Conservation (phyloP, 192 early-diverging fungal genomes). For the Podila verticillata region DNA sequence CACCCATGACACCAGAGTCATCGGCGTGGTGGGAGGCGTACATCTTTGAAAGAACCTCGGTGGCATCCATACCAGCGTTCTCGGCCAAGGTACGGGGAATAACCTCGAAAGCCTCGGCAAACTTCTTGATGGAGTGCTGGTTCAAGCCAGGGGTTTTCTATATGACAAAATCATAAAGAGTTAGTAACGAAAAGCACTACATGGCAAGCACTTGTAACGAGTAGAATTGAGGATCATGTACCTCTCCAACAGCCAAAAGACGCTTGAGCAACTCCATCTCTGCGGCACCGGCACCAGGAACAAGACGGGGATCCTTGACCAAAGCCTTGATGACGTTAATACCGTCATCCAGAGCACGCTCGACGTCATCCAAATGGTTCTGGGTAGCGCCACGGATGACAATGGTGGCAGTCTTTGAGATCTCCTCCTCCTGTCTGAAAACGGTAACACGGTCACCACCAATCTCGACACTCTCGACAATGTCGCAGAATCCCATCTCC, state of each 20-base stretch:
- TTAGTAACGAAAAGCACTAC: neutral
- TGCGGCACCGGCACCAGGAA: constrained; percentile 93
- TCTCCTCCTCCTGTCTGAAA: constrained; percentile 94
- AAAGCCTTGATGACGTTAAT: constrained; percentile 96
- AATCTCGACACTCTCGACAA: constrained; percentile 96
- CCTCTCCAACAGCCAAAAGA: constrained; percentile 81
- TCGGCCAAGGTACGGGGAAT: constrained; percentile 94
- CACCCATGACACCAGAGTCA: constrained; percentile 67
- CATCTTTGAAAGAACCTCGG: constrained; percentile 90
- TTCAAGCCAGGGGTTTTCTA: constrained; percentile 91
- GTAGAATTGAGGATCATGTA: constrained; percentile 8
- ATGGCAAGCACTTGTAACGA: neutral
- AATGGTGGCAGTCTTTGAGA: constrained; percentile 91
- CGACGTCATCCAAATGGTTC: constrained; percentile 96
- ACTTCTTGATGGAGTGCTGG: constrained; percentile 97
- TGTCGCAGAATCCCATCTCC: constrained; percentile 98
- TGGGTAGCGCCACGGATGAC: constrained; percentile 95
- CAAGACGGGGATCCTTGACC: constrained; percentile 82
- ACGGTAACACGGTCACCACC: constrained; percentile 97
- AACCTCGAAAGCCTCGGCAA: constrained; percentile 93
- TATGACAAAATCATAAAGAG: neutral
- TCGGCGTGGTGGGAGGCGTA: constrained; percentile 89
- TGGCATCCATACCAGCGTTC: constrained; percentile 94
- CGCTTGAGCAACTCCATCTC: constrained; percentile 93
- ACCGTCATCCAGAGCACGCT: constrained; percentile 97